phyloP scores from a whole-genome alignment of 2,329 filamentous ascomycete species.

The Phyllosticta capitalensis region DNA sequence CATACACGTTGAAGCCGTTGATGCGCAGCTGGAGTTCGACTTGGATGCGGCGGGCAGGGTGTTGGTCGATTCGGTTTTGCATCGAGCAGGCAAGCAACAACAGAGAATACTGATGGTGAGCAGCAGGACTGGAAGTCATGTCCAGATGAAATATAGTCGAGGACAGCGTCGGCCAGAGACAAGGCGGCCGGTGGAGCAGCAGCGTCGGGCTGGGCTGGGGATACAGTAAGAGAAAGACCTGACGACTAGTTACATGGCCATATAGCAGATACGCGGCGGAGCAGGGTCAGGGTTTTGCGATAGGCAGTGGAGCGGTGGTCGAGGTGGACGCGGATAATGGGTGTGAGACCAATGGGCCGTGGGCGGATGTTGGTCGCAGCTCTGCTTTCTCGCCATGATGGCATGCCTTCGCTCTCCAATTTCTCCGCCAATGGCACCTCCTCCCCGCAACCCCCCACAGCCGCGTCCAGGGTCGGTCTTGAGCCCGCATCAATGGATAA shows the following conservation, averaged over 20 bases:
- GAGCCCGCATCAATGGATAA: not conserved
- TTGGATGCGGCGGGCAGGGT: slow-evolving; percentile 25
- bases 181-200: slow-evolving; percentile 5
- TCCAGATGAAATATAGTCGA: slow-evolving; percentile 5
- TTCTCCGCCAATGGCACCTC: slow-evolving; percentile 9
- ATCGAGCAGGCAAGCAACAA: not conserved
- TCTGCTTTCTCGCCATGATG: not conserved
- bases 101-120: not conserved
- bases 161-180: not conserved
- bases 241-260: slow-evolving; percentile 9
- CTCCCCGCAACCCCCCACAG: slow-evolving; percentile 3
- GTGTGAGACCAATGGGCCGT: not conserved
- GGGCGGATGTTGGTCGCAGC: not conserved
- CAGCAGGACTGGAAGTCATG: slow-evolving; percentile 3
- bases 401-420: not conserved
- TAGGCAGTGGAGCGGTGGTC: slow-evolving; percentile 6
- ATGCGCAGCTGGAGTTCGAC: slow-evolving; percentile 30
- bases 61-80: slow-evolving; percentile 3
- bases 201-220: not conserved
- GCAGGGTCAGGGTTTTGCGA: slow-evolving; percentile 9
- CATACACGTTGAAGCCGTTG: slow-evolving; percentile 35
- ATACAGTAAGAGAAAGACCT: slow-evolving; percentile 5
- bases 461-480: too few relatives aligned
- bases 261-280: slow-evolving; percentile 5
- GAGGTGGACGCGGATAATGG: not conserved